Base-by-base conservation (phyloP, 2,329 filamentous ascomycete species). In the Cladosporium sp. region DNA sequence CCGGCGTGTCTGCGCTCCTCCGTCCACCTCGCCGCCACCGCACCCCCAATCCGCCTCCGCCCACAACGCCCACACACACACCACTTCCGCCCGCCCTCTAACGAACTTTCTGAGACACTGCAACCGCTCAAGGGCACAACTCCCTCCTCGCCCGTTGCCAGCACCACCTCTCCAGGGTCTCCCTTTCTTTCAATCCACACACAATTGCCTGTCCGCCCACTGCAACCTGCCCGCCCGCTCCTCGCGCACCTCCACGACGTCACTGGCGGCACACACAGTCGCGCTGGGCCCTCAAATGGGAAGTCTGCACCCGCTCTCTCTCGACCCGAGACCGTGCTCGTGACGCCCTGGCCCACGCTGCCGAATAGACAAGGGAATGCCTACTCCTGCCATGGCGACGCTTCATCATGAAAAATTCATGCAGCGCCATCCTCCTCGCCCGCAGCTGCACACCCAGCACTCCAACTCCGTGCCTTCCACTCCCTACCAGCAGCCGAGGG, bases 401-500 rank as follows among this genome's bases (percentile, higher is more conserved):
- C 64, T 65, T 28, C 67, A 67, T 64, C 68, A 69, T 68, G 68
- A 69, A 56, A 65, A 67, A 64, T 68, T 67, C 64, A 64, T 60
- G 56, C 55, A 58, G 55, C 62, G 62, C 58, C 68, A 72, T 65
- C 71, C 69, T 52, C 60, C 70, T 56, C 70, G 72, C 63, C 69
- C 74, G 53, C 70, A 69, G n/a, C 63, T 74, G 28, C 66, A 72
- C 31, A 71, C 73, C 28, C 87, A 88, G 62, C 87, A 96, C 75
- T 96, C 94, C 28, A 96, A 86, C 76, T 98, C 94, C 10, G 91
- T 97, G 58, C 94, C 94, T 1, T 96, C 94, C 1, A 98, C 94
- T 3, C 95, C 94, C 10, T 91, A 94, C 74, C 93, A 97, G 77
- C 90, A 91, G 78, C 88, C 93, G 70, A 88, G 92, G 66, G 89